Percentiles rank a stretch among this genome's conserved stretches.
These are phyloP conservation scores for Colletotrichum musae DNA, from an alignment of 2,329 filamentous ascomycete genomes.

Conservation along the genomic window DNA sequence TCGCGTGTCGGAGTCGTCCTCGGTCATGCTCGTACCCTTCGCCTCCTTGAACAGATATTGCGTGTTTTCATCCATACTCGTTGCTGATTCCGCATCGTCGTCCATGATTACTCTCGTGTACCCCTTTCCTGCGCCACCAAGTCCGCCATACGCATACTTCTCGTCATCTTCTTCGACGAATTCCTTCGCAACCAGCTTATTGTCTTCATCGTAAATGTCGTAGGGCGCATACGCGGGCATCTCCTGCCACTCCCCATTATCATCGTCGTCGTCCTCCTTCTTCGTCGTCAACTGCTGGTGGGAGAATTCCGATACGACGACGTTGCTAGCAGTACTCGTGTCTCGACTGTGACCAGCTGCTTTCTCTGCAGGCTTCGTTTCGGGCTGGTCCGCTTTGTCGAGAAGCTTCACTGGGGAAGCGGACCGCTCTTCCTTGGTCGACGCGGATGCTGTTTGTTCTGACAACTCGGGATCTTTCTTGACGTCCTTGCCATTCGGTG, in stretches of 20 bases:
- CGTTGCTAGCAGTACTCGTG: conserved; percentile 55
- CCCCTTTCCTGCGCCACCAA: conserved; percentile 92
- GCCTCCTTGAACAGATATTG: conserved; percentile 91
- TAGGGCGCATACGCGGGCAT: conserved; percentile 96
- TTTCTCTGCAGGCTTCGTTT: conserved; percentile 29
- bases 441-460: not conserved
- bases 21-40: conserved; percentile 70
- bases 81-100: conserved; percentile 93
- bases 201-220: conserved; percentile 96
- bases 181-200: conserved; percentile 87
- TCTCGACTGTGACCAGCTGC: conserved; percentile 47
- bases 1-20: conserved; percentile 84
- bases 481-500: not conserved
- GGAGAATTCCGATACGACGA: conserved; percentile 84
- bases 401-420: conserved; percentile 27
- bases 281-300: conserved; percentile 82
- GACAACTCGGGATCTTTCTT: not conserved
- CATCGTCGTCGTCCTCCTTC: conserved; percentile 66
- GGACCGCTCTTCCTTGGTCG: conserved; percentile 8
- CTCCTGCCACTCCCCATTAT: conserved; percentile 86
- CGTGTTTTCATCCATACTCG: conserved; percentile 97
- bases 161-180: conserved; percentile 79
- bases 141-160: conserved; percentile 77
- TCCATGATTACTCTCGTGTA: conserved; percentile 97
- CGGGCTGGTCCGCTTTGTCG: conserved; percentile 38